Conservation (phyloP, 2,329 filamentous ascomycete species). For the Neonectria sp. region DNA sequence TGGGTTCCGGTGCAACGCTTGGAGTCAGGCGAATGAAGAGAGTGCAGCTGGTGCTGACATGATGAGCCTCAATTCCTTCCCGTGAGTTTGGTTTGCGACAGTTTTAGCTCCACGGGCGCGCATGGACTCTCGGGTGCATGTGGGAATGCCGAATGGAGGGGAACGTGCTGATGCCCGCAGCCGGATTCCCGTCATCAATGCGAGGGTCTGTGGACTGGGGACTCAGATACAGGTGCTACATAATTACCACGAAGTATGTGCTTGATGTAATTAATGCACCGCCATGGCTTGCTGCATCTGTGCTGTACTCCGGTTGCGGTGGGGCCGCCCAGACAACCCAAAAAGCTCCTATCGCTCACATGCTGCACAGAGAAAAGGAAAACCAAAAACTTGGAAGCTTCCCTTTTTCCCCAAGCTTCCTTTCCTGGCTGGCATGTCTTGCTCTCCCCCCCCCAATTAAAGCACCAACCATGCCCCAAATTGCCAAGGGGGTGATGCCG, state of each 20-base stretch:
- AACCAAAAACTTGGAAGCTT: neutral
- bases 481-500: conserved; percentile 7
- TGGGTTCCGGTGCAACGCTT: conserved; percentile 25
- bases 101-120: conserved; percentile 27
- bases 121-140: conserved; percentile 1
- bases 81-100: conserved; percentile 7
- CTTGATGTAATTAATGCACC: too few species aligned
- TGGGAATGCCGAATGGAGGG: neutral
- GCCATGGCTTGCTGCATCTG: neutral
- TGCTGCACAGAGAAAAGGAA: neutral
- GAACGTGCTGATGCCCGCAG: conserved; percentile 3
- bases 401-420: neutral
- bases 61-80: conserved; percentile 21
- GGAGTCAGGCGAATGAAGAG: conserved; percentile 10
- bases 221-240: too few species aligned
- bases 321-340: neutral
- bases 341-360: neutral
- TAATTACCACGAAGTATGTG: too few species aligned
- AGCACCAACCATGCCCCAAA: conserved; percentile 21
- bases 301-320: neutral
- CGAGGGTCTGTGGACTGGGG: neutral
- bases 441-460: conserved; percentile 26
- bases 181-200: neutral
- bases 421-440: conserved; percentile 29
- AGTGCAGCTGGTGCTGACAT: conserved; percentile 10